Evolutionary conservation across 73 alveolate genomes (phyloP), one percentile per base, ranked within the genome.

Genomic region (Blepharisma japonicum): DNA sequence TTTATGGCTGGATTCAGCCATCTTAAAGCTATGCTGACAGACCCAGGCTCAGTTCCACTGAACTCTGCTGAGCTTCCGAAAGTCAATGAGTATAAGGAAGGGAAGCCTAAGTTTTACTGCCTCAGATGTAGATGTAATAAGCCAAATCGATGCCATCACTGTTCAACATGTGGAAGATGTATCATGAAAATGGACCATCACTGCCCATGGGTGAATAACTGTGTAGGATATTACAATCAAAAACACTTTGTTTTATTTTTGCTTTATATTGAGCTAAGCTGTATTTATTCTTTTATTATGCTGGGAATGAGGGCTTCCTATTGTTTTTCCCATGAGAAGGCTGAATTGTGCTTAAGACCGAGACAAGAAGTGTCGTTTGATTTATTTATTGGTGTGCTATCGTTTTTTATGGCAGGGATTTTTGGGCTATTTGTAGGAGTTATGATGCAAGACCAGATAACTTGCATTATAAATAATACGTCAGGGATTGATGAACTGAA

Each of bases 101-200:
- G 42, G 42, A 32, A 32, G 3, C 42, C 42, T 32, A 32, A 32
- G 42, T 32, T 32, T 32, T 32, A 32, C 47, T 61, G 74, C 74
- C 39, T 14, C 5, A 39, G 14, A 8, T 61, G 74, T 25, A 0
- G 23, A 20, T 8, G 14, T 39, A 18, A 8, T 18, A 61, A 61
- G 23, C 74, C 74, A 9, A n/a, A 4, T 2, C 39, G 74, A 5
- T 14, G 47, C 14, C 74, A 61, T 61, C 74, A 61, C 47, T 61
- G 74, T 48, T 14, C 14, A 9, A 61, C 74, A 1, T 61, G 74
- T 25, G 74, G 47, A 5, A 61, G 23, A 61, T 61, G 74, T 5
- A 61, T 61, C 48, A 14, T 9, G 23, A 61, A 61, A n/a, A 61
- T 61, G 74, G 74, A 61, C 48, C 74, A 61, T 61, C 74, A 61